phyloP scores from a whole-genome alignment of 2,329 filamentous ascomycete species.

The Metarhizium robertsii region DNA sequence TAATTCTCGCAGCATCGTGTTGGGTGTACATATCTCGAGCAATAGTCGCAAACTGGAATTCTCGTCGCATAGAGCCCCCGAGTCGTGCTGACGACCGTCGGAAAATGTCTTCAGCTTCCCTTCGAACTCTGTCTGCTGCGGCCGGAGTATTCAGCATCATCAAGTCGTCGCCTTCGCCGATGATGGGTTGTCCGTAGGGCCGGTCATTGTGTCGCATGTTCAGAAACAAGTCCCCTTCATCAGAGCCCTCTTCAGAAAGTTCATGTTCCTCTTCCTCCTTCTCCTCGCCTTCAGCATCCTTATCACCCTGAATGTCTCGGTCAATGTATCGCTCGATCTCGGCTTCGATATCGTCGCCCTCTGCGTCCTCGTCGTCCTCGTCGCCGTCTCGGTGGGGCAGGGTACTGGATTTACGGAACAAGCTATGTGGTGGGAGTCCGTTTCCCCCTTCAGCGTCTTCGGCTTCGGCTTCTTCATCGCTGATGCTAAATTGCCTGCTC shows the following conservation, averaged over 20 bases:
- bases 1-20: conserved; percentile 48
- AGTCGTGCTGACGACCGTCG: conserved; percentile 41
- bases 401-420: conserved; percentile 21
- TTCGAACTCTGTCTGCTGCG: conserved; percentile 41
- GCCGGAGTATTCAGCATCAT: conserved; percentile 48
- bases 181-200: conserved; percentile 27
- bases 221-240: conserved; percentile 39
- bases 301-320: conserved; percentile 26
- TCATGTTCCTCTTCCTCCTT: conserved; percentile 25
- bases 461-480: conserved; percentile 21
- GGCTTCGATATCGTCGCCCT: conserved; percentile 22
- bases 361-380: conserved; percentile 16
- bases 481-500: conserved; percentile 30
- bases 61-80: conserved; percentile 32
- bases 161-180: conserved; percentile 39
- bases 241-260: conserved; percentile 28
- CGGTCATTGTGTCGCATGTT: conserved; percentile 35
- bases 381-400: conserved; percentile 6
- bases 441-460: conserved; percentile 25
- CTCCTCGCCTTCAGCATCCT: conserved; percentile 24
- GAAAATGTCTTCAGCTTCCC: conserved; percentile 47
- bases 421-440: conserved; percentile 22
- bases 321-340: conserved; percentile 28
- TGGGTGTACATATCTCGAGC: conserved; percentile 58
- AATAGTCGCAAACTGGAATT: conserved; percentile 59